These are phyloP conservation scores for Excoecaria cochinchinensis DNA, from an alignment of 345 rosid genomes.

Conservation along the genomic window DNA sequence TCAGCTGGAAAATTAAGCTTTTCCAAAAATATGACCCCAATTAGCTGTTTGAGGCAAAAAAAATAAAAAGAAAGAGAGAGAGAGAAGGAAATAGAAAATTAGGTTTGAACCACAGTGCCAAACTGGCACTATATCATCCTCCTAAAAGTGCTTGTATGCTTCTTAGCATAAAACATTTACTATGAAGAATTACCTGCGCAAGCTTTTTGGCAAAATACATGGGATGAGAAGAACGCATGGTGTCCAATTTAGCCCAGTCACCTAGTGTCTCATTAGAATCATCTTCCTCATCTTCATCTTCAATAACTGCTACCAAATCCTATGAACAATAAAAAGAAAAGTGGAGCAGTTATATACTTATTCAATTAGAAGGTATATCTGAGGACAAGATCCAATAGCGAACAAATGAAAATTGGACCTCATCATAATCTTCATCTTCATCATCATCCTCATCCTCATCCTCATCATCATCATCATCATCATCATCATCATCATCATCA, in stretches of 20 bases:
- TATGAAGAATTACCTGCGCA: slow-evolving; percentile 49
- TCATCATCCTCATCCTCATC: slow-evolving; percentile 33
- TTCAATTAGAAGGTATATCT: slow-evolving; percentile 1
- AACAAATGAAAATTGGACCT: slow-evolving; percentile 37
- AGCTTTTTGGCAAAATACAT: slow-evolving; percentile 84
- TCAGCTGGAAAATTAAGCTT: too few species aligned
- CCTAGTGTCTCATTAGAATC: slow-evolving; percentile 61
- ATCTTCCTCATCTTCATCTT: slow-evolving; percentile 55
- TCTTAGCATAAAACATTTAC: not conserved
- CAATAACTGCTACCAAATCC: slow-evolving; percentile 75
- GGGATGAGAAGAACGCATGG: slow-evolving; percentile 91
- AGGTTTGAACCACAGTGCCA: not conserved
- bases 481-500: slow-evolving; percentile 53
- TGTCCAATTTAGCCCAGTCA: slow-evolving; percentile 91
- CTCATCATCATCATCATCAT: slow-evolving; percentile 54
- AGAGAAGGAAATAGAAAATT: not conserved
- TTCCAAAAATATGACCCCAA: not conserved
- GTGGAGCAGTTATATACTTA: slow-evolving; percentile 13
- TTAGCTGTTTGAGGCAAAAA: not conserved
- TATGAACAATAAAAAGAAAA: slow-evolving; percentile 32
- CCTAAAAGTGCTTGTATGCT: slow-evolving; percentile 3
- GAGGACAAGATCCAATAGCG: slow-evolving; percentile 8
- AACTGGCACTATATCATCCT: not conserved
- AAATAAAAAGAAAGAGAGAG: not conserved
- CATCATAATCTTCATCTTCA: slow-evolving; percentile 49